Conservation (phyloP, 352 stramenopile genomes). For the Aphanomyces euteiches region DNA sequence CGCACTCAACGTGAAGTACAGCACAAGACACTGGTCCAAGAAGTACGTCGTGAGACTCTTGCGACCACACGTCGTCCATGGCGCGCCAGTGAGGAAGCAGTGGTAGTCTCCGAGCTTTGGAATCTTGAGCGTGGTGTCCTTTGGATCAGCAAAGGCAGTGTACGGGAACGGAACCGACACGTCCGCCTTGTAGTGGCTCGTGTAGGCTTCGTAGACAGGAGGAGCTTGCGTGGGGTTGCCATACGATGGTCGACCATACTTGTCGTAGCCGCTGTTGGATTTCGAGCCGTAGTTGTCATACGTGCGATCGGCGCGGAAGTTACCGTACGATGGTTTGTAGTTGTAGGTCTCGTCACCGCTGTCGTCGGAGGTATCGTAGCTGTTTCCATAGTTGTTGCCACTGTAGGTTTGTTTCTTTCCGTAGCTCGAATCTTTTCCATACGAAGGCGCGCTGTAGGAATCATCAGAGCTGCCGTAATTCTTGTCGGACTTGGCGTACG, state of each 20-base stretch:
- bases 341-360: background rate
- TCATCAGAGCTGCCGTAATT: background rate
- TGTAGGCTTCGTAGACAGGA: constrained; percentile 18
- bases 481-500: no score
- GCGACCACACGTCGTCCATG: constrained; percentile 27
- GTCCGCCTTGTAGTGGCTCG: constrained; percentile 21
- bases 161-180: constrained; percentile 15
- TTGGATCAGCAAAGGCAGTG: constrained; percentile 16
- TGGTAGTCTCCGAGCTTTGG: constrained; percentile 28
- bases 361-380: background rate
- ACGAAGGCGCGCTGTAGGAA: background rate
- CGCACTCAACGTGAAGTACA: constrained; percentile 20
- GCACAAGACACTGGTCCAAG: constrained; percentile 27
- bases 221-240: constrained; percentile 15
- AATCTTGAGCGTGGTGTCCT: constrained; percentile 1
- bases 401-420: background rate
- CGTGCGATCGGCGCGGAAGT: background rate
- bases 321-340: constrained; percentile 14
- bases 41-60: constrained; percentile 31
- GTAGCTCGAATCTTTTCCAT: background rate
- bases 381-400: background rate
- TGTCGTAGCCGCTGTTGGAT: background rate
- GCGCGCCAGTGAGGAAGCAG: constrained; percentile 27
- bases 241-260: background rate
- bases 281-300: background rate